Conservation (phyloP, 345 rosid species). For the Lumnitzera racemosa region DNA sequence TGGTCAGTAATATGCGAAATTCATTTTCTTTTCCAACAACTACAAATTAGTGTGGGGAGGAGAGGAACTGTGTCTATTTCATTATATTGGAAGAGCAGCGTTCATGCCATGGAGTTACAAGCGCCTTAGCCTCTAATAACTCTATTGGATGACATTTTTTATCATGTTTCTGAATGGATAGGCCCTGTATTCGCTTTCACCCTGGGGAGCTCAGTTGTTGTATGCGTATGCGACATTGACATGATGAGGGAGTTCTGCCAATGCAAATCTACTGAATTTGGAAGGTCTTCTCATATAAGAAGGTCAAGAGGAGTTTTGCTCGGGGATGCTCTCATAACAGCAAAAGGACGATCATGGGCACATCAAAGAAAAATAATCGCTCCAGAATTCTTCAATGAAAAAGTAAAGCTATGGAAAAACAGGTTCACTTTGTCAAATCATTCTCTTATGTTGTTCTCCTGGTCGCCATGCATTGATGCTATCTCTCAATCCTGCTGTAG, state of each 20-base stretch:
- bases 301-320: constrained; percentile 1
- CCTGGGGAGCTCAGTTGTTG: constrained; percentile 4
- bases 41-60: too few species aligned
- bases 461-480: too few species aligned
- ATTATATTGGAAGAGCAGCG: too few species aligned
- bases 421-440: too few species aligned
- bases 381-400: constrained; percentile 20
- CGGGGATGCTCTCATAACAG: background rate
- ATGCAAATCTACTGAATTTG: constrained; percentile 6
- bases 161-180: background rate
- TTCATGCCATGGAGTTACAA: too few species aligned
- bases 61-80: too few species aligned
- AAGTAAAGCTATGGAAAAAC: constrained; percentile 13
- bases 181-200: constrained; percentile 9
- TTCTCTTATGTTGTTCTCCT: too few species aligned
- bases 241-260: constrained; percentile 6
- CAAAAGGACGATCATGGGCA: constrained; percentile 14
- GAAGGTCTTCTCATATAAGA: constrained; percentile 2
- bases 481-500: background rate
- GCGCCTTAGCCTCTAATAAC: too few species aligned
- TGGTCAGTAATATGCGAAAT: too few species aligned
- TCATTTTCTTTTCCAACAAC: too few species aligned
- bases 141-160: too few species aligned
- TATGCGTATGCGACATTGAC: constrained; percentile 7
- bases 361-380: constrained; percentile 22